Evolutionary conservation across 2,329 filamentous ascomycete genomes (phyloP), one percentile per base, ranked within the genome.

Genomic region (Magnaporthiopsis rhizophila): DNA sequence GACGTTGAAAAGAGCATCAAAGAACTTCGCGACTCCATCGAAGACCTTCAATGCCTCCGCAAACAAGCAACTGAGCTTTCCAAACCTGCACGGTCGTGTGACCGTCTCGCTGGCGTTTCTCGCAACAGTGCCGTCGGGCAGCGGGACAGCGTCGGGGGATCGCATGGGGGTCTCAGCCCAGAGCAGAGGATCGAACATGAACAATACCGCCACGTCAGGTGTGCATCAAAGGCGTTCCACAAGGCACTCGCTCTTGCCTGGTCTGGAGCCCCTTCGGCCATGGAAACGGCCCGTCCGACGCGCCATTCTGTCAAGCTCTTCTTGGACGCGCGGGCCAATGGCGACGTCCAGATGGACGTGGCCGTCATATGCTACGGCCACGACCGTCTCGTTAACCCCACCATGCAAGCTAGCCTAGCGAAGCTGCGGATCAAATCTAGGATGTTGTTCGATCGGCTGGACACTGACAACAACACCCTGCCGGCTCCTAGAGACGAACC

Each of bases 241-340:
- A 28, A 66, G 26, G 65, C 63, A 2, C 63, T 66, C 15, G 30
- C 57, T 13, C 15, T 28, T 11, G 61, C 60, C 2, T 66, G 65
- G 65, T 28, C 62, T 9, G 45, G 28, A 9, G 57, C 38, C 1
- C 18, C 62, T 1, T 30, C 57, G 6, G 15, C 15, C 13, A 45
- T 3, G 38, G 15, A 45, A 45, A 18, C 6, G 15, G 38, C 38
- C 38, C 13, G 15, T 45, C 38, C 38, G 5, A 11, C 50, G 13
- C 60, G 58, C n/a, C 63, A 64, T 15, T 30, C 63, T 12, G 63
- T 66, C 15, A 64, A 65, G 58, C 63, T 66, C 12, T 59, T 63
- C 38, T 5, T 64, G 3, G 18, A 66, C 30, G 53, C 61, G 11
- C 24, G 45, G 45, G 63, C 53, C 7, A 9, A 28, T 15, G 38